A percentile compares a stretch with the other conserved stretches of the same genome.
These are phyloP conservation scores for Trichoderma asperelloides DNA, from an alignment of 495 filamentous ascomycete species.

Conservation along the genomic window DNA sequence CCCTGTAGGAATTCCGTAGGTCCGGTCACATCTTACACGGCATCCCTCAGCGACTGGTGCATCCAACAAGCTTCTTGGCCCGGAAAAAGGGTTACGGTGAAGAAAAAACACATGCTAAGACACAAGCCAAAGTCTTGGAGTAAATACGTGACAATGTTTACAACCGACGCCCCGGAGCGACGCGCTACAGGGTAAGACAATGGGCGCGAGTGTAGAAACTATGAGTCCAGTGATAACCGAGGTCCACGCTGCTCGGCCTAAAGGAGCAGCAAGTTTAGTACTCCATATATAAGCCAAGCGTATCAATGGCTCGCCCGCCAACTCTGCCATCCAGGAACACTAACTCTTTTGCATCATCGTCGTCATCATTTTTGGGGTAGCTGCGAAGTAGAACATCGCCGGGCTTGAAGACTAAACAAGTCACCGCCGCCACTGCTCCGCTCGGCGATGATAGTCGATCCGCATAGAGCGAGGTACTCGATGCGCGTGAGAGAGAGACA, in stretches of 20 bases:
- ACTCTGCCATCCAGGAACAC: not conserved
- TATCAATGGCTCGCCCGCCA: not conserved
- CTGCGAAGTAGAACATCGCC: not conserved
- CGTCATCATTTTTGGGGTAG: not conserved
- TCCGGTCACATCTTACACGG: no score
- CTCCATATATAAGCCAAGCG: not conserved
- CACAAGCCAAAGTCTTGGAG: no score
- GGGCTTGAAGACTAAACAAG: not conserved
- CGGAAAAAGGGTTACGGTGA: no score
- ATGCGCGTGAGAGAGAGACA: not conserved
- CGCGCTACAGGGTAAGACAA: no score
- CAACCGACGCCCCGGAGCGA: no score
- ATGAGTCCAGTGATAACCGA: not conserved
- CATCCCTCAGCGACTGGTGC: no score
- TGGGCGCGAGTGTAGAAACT: not conserved
- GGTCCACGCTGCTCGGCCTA: not conserved
- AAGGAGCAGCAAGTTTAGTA: not conserved
- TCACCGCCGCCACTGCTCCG: not conserved
- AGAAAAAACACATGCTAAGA: no score
- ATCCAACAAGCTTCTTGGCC: no score
- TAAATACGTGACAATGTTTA: no score
- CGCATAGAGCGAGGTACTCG: not conserved
- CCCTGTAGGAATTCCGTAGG: no score
- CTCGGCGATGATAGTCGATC: not conserved
- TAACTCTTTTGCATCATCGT: not conserved